Evolutionary conservation across 495 filamentous ascomycete genomes (phyloP).

Genomic region (Eremomyces bilateralis): DNA sequence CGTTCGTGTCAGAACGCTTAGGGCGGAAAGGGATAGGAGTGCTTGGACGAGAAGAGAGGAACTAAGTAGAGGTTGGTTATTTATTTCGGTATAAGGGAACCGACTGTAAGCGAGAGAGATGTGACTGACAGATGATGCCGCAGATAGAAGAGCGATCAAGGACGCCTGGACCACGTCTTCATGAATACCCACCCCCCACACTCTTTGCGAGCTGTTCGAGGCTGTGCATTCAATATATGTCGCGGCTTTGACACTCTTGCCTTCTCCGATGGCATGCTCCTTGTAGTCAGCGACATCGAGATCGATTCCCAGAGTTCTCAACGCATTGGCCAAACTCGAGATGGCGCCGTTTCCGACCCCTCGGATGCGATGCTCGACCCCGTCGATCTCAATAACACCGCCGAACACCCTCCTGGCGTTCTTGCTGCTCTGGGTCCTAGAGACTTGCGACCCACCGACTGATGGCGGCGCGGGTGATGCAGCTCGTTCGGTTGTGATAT

Average conservation of each 20-base stretch:
- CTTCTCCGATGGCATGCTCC: constrained; percentile 75
- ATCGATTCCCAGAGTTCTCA: constrained; percentile 63
- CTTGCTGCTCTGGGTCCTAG: constrained; percentile 48
- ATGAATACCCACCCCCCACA: constrained; percentile 94
- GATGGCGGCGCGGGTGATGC: constrained; percentile 42
- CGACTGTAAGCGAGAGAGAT: neutral
- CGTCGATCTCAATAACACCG: constrained; percentile 74
- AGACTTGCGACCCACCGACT: constrained; percentile 19
- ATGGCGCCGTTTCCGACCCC: constrained; percentile 81
- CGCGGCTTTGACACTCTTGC: constrained; percentile 66
- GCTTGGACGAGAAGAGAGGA: constrained; percentile 30
- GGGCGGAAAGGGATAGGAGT: constrained; percentile 31
- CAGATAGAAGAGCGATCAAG: constrained; percentile 70
- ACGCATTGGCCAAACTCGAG: constrained; percentile 66
- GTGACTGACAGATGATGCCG: constrained; percentile 72
- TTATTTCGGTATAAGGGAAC: constrained; percentile 3
- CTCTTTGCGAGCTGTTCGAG: constrained; percentile 41
- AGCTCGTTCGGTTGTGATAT: constrained; percentile 69
- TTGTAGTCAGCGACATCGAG: constrained; percentile 90
- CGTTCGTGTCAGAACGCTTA: constrained; percentile 15
- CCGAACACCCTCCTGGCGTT: constrained; percentile 66
- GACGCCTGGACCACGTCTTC: constrained; percentile 86
- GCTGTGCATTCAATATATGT: constrained; percentile 84
- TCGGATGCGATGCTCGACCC: constrained; percentile 50
- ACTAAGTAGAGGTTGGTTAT: constrained; percentile 20